Percentiles rank a stretch among this genome's conserved stretches.
These are phyloP conservation scores for Mortierella polycephala DNA, from an alignment of 371 early-diverging fungal genomes.

Conservation along the genomic window DNA sequence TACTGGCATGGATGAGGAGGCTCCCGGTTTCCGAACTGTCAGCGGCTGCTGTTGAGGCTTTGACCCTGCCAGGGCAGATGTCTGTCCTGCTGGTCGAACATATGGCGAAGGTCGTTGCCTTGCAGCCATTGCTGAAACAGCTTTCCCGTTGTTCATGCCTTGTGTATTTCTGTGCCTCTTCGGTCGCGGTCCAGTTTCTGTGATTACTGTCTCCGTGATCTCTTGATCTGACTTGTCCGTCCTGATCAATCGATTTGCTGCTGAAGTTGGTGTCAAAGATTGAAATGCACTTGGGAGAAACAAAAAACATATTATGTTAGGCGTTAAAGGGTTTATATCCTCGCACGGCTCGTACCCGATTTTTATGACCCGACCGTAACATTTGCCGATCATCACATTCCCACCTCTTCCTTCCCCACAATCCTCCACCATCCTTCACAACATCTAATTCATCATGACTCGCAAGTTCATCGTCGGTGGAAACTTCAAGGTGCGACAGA, in stretches of 20 bases:
- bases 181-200: no score
- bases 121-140: neutral
- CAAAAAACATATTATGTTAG: no score
- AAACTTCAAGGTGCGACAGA: constrained; percentile 56
- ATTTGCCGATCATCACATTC: neutral
- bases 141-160: constrained; percentile 12
- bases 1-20: neutral
- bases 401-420: constrained; percentile 6
- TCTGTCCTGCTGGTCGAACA: constrained; percentile 2
- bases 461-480: constrained; percentile 80
- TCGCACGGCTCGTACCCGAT: no score
- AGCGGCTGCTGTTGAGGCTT: neutral
- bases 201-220: no score
- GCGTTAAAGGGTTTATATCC: no score
- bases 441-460: constrained; percentile 55
- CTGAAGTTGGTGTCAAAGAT: no score
- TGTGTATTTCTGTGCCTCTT: neutral
- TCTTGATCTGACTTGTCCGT: no score
- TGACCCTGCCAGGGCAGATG: neutral
- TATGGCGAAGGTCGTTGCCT: constrained; percentile 24
- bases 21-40: neutral
- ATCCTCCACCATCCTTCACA: neutral
- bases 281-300: no score
- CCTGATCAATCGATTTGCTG: no score
- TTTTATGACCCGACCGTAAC: no score